phyloP scores from a whole-genome alignment of 2,329 filamentous ascomycete species.

The Fusarium chlamydosporum region DNA sequence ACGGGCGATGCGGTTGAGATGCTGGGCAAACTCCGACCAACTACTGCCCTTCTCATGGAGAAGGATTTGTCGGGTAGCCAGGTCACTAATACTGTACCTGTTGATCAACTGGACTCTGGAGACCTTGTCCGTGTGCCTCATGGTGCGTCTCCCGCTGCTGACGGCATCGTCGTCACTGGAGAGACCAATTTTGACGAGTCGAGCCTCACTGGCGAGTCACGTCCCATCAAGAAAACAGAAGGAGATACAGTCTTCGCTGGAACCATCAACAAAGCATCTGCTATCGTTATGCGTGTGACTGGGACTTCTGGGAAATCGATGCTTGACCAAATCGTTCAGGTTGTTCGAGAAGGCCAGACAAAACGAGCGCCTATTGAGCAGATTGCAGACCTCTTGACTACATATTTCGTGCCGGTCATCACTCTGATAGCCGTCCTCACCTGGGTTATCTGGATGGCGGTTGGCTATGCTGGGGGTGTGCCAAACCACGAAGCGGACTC shows the following conservation, averaged over 20 bases:
- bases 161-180: slow-evolving; percentile 76
- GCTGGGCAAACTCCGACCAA: slow-evolving; percentile 82
- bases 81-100: slow-evolving; percentile 60
- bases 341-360: slow-evolving; percentile 83
- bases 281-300: slow-evolving; percentile 74
- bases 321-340: slow-evolving; percentile 83
- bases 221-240: slow-evolving; percentile 71
- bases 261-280: slow-evolving; percentile 78
- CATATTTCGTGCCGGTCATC: slow-evolving; percentile 82
- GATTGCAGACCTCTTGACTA: slow-evolving; percentile 78
- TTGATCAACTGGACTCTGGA: slow-evolving; percentile 81
- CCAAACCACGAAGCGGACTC: slow-evolving; percentile 69
- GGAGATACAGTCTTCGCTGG: slow-evolving; percentile 79
- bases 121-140: slow-evolving; percentile 82
- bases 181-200: slow-evolving; percentile 87
- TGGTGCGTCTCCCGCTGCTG: slow-evolving; percentile 86
- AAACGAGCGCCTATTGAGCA: slow-evolving; percentile 82
- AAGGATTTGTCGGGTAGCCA: slow-evolving; percentile 55
- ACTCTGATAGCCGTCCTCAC: slow-evolving; percentile 77
- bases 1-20: slow-evolving; percentile 88
- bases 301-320: slow-evolving; percentile 77
- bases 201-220: slow-evolving; percentile 85
- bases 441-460: slow-evolving; percentile 78
- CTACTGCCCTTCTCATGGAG: slow-evolving; percentile 79
- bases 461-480: slow-evolving; percentile 72